Base-by-base conservation (phyloP, 2,329 filamentous ascomycete species). In the Aspergillus sojae region DNA sequence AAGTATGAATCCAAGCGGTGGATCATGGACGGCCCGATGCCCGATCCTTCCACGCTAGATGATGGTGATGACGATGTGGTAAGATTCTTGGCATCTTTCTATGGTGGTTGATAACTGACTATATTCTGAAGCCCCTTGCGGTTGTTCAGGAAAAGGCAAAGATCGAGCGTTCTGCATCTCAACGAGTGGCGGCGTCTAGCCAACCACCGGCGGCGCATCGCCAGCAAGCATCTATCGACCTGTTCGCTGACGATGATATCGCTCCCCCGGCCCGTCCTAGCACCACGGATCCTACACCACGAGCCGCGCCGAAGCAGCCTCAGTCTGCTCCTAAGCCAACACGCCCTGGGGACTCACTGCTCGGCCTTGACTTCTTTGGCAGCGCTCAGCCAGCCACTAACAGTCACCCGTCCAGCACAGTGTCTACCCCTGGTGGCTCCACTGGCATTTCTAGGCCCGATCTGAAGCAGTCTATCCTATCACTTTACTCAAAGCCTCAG, bases 1-100 rank as follows among this genome's bases (percentile, higher is more conserved):
- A 99, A 99, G 80, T 99, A 99, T 79, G 95, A 99, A 78, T 91
- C 95, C 60, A 98, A 97, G 86, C 87, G 96, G 81, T 99, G 95
- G 95, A 91, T 93, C n/a, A 98, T 98, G 94, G 95, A 99, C 65
- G 95, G 95, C 1, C 89, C 89, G 5, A 94, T 96, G 75, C 96
- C 96, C 5, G 93, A 98, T 76, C 95, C 96, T n/a, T 86, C 92
- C 3, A 92, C 91, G 1, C 81, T 99, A 58, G 93, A 96, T 75
- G 91, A 93, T 19, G 93, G 89, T 60, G 94, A 97, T 72, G 93
- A 97, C 70, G 93, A 98, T 77, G 82, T 89, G 74, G 85, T 87
- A 72, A 72, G 88, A n/a, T 28, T 41, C 36, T 11, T 26, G 34
- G 11, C 23, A 34, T 11, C 26, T n/a, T 53, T 30, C 16, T 14